A percentile compares a stretch with the other conserved stretches of the same genome.
phyloP scores from a whole-genome alignment of 768 basidiomycete species.

The Xanthoconium stramineum region DNA sequence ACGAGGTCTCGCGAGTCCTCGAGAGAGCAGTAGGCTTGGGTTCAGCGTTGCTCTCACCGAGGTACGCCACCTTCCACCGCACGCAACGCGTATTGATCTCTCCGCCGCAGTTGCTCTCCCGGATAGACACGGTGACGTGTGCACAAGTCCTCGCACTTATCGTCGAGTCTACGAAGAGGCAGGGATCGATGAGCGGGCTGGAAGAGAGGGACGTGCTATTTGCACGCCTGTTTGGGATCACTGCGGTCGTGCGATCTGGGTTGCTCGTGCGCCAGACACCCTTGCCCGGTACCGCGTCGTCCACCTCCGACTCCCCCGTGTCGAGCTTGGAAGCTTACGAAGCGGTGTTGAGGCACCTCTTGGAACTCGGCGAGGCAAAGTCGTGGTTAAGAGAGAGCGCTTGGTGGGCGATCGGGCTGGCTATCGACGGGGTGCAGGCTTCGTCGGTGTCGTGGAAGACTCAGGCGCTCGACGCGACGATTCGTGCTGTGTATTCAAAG shows the following conservation, averaged over 20 bases:
- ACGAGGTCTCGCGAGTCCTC: constrained; percentile 84
- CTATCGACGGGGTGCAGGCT: constrained; percentile 54
- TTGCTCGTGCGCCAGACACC: constrained; percentile 64
- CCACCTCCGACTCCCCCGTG: constrained; percentile 36
- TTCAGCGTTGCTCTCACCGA: constrained; percentile 96
- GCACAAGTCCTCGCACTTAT: constrained; percentile 75
- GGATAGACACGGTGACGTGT: constrained; percentile 74
- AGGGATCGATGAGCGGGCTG: constrained; percentile 79
- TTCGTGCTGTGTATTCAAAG: constrained; percentile 47
- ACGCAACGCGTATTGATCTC: constrained; percentile 1
- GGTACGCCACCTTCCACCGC: constrained; percentile 43
- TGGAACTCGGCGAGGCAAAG: constrained; percentile 76
- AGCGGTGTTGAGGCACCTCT: constrained; percentile 55
- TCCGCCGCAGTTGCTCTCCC: constrained; percentile 64
- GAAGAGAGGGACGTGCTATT: constrained; percentile 93
- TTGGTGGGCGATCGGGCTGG: constrained; percentile 77
- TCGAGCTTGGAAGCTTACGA: constrained; percentile 61
- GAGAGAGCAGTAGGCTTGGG: constrained; percentile 91
- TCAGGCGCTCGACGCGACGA: constrained; percentile 50
- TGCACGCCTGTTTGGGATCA: constrained; percentile 88
- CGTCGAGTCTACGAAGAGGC: constrained; percentile 63
- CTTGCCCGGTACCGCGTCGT: constrained; percentile 45
- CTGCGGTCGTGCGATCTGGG: constrained; percentile 81
- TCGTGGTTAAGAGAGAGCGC: constrained; percentile 89
- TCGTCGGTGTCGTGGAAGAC: constrained; percentile 70